These are phyloP conservation scores for Nicotiana tabacum DNA, from an alignment of 257 asterid genomes.

Conservation along the genomic window DNA sequence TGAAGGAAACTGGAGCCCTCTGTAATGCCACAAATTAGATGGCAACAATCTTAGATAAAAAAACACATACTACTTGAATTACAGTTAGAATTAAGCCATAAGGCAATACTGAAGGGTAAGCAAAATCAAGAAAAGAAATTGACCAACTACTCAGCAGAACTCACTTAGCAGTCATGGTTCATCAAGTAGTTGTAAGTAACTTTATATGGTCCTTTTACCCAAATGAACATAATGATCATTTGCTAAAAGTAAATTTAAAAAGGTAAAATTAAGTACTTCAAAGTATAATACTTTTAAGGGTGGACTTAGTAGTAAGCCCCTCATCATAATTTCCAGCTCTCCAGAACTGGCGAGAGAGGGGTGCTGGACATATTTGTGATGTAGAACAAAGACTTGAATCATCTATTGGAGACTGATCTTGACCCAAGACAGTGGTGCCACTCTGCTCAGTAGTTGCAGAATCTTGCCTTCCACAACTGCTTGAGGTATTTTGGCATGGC, in stretches of 20 bases:
- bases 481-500: constrained; percentile 13
- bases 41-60: background rate
- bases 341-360: constrained; percentile 91
- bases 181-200: background rate
- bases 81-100: background rate
- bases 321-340: constrained; percentile 82
- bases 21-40: constrained; percentile 28
- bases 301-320: constrained; percentile 42
- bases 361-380: constrained; percentile 71
- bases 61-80: background rate
- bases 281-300: constrained; percentile 49
- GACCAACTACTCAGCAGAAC: constrained; percentile 4
- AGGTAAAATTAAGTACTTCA: constrained; percentile 8
- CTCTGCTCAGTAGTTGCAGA: constrained; percentile 35
- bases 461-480: constrained; percentile 25
- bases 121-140: background rate
- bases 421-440: constrained; percentile 29
- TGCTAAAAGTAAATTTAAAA: background rate
- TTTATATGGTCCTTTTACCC: background rate
- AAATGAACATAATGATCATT: background rate
- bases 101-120: background rate
- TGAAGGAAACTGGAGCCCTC: constrained; percentile 69
- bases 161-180: background rate
- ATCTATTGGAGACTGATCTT: constrained; percentile 36
- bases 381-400: constrained; percentile 68